A percentile compares a stretch with the other conserved stretches of the same genome.
Conservation (phyloP, 1,284 basidiomycete species). For the Salmacisia buchloeana region DNA sequence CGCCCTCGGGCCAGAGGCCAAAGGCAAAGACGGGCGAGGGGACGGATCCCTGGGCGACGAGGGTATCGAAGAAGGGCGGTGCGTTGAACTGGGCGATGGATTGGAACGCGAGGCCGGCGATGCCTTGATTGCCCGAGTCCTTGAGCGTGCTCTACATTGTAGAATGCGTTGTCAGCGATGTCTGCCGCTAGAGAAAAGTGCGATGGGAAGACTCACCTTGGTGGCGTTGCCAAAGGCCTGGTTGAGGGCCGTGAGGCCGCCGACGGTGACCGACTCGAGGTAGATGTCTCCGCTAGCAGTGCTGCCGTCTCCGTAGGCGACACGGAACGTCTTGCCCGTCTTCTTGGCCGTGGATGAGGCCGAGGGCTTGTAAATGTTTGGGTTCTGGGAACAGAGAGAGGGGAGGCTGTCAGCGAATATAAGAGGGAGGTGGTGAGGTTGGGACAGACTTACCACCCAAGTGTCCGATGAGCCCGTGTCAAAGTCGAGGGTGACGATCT, state of each 20-base stretch:
- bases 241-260: slow-evolving; percentile 2
- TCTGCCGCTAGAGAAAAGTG: slow-evolving; percentile 11
- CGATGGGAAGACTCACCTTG: slow-evolving; percentile 4
- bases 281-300: slow-evolving; percentile 12
- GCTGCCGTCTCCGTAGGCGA: slow-evolving; percentile 14
- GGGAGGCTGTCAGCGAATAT: not conserved
- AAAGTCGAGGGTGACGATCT: slow-evolving; percentile 7
- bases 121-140: slow-evolving; percentile 1
- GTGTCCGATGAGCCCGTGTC: not conserved
- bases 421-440: not conserved
- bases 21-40: slow-evolving; percentile 4
- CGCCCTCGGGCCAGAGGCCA: slow-evolving; percentile 7
- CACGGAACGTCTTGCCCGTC: slow-evolving; percentile 10
- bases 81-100: slow-evolving; percentile 12
- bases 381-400: not conserved
- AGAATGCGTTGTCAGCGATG: not conserved
- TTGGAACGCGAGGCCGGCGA: slow-evolving; percentile 10
- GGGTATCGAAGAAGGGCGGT: slow-evolving; percentile 11
- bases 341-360: slow-evolving; percentile 4
- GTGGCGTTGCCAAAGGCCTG: slow-evolving; percentile 9
- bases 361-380: slow-evolving; percentile 12
- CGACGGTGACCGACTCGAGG: slow-evolving; percentile 9
- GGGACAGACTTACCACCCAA: not conserved
- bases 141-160: not conserved
- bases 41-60: slow-evolving; percentile 3